Conservation (phyloP, 2,329 filamentous ascomycete species). For the Neoarthrinium moseri region DNA sequence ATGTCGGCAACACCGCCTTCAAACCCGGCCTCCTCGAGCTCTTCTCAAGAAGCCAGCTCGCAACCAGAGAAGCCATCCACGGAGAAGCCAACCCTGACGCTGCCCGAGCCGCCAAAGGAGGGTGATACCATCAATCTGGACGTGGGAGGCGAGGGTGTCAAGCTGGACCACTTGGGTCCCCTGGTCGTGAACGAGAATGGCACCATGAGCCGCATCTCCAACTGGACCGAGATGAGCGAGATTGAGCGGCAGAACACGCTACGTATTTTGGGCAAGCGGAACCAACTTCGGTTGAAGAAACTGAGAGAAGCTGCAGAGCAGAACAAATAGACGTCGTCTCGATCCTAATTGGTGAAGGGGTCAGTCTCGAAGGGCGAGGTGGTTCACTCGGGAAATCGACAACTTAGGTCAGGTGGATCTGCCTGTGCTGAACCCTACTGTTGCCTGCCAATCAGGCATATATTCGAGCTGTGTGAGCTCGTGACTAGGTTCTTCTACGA, state of each 20-base stretch:
- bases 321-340: too few relatives aligned
- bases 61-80: not conserved
- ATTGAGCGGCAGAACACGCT: slow-evolving; percentile 67
- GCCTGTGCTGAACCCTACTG: too few relatives aligned
- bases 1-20: slow-evolving; percentile 1
- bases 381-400: too few relatives aligned
- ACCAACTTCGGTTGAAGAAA: slow-evolving; percentile 58
- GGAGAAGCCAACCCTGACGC: slow-evolving; percentile 13
- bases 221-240: slow-evolving; percentile 71
- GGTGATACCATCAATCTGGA: slow-evolving; percentile 19
- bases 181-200: slow-evolving; percentile 74
- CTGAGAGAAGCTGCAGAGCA: slow-evolving; percentile 46
- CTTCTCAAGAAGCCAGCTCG: not conserved
- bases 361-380: too few relatives aligned
- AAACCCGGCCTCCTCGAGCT: not conserved
- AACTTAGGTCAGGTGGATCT: too few relatives aligned
- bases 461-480: too few relatives aligned
- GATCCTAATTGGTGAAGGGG: too few relatives aligned
- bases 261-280: slow-evolving; percentile 66
- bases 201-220: slow-evolving; percentile 66
- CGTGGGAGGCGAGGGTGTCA: slow-evolving; percentile 43
- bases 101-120: slow-evolving; percentile 16
- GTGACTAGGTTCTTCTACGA: too few relatives aligned
- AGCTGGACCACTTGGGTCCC: slow-evolving; percentile 68
- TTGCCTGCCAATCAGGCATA: too few relatives aligned